Evolutionary conservation across 2,329 filamentous ascomycete species (phyloP).

Genomic region (Fusarium succisae): DNA sequence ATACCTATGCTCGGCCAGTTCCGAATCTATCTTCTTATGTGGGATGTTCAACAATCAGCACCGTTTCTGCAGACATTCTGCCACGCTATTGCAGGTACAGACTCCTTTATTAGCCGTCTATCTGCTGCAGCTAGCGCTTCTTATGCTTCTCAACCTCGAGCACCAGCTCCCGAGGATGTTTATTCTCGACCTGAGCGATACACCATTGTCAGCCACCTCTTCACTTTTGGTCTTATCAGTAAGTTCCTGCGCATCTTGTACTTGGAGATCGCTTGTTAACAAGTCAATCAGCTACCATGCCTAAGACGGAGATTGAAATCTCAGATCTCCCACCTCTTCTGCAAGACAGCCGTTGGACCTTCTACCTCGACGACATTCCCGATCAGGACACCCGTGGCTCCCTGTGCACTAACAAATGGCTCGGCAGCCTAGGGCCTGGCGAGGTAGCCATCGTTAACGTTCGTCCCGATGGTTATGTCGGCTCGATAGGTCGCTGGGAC

Average conservation of each 20-base stretch:
- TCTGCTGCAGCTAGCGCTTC: slow-evolving; percentile 68
- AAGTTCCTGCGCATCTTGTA: slow-evolving; percentile 43
- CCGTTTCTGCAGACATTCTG: slow-evolving; percentile 70
- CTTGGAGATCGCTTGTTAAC: slow-evolving; percentile 14
- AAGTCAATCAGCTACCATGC: slow-evolving; percentile 60
- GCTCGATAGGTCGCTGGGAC: slow-evolving; percentile 67
- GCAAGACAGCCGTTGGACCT: slow-evolving; percentile 73
- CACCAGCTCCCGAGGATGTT: slow-evolving; percentile 68
- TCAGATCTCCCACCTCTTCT: slow-evolving; percentile 69
- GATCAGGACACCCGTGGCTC: slow-evolving; percentile 62
- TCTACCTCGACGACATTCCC: slow-evolving; percentile 74
- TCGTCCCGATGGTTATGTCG: slow-evolving; percentile 78
- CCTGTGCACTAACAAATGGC: slow-evolving; percentile 74
- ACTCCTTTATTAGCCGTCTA: slow-evolving; percentile 67
- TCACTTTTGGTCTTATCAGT: slow-evolving; percentile 76
- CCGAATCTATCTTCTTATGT: slow-evolving; percentile 76
- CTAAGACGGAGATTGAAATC: slow-evolving; percentile 71
- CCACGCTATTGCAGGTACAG: slow-evolving; percentile 58
- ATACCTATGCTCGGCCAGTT: slow-evolving; percentile 83
- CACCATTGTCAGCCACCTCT: slow-evolving; percentile 71
- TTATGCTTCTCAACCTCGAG: slow-evolving; percentile 67
- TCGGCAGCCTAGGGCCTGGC: slow-evolving; percentile 64
- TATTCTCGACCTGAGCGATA: slow-evolving; percentile 76
- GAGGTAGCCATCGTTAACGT: slow-evolving; percentile 74
- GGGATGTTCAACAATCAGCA: slow-evolving; percentile 64